Percentiles rank a stretch among this genome's conserved stretches.
Evolutionary conservation across 306 rosid species (phyloP).

Genomic region (Ormosia semicastrata): DNA sequence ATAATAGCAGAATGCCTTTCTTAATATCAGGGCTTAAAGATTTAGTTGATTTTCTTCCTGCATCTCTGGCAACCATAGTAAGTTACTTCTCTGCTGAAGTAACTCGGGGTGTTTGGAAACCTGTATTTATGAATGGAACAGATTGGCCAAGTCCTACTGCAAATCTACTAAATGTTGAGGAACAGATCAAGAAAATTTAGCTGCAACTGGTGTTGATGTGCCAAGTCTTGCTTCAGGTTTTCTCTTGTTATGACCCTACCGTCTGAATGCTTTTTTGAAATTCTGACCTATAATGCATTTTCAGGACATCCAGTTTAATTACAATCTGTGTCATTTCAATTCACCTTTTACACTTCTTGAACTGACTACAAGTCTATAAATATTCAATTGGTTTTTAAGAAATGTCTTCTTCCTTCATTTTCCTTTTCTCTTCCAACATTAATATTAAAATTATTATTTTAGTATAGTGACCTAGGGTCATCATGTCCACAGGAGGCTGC

Average conservation of each 20-base stretch:
- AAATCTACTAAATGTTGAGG: constrained; percentile 82
- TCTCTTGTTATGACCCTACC: constrained; percentile 7
- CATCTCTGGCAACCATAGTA: constrained; percentile 89
- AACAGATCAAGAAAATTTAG: constrained; percentile 88
- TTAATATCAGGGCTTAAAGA: constrained; percentile 85
- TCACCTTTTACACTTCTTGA: constrained; percentile 11
- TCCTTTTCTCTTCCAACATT: constrained; percentile 18
- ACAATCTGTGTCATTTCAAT: neutral
- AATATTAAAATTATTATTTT: neutral
- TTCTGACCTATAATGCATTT: constrained; percentile 4
- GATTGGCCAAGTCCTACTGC: constrained; percentile 99
- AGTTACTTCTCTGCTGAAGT: constrained; percentile 98
- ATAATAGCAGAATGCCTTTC: constrained; percentile 10
- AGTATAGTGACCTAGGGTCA: constrained; percentile 6
- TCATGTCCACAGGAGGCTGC: constrained; percentile 60
- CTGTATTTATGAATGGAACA: constrained; percentile 93
- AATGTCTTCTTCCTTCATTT: constrained; percentile 11
- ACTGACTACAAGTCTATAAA: neutral
- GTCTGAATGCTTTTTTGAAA: neutral
- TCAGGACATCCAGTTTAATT: neutral
- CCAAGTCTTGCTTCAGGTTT: constrained; percentile 95
- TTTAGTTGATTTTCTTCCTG: constrained; percentile 96
- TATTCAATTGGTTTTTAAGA: neutral
- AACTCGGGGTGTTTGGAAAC: constrained; percentile 92
- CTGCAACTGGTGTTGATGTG: constrained; percentile 91